These are phyloP conservation scores for Nannochloropsis granulata DNA, from an alignment of 108 stramenopile genomes.

Conservation along the genomic window DNA sequence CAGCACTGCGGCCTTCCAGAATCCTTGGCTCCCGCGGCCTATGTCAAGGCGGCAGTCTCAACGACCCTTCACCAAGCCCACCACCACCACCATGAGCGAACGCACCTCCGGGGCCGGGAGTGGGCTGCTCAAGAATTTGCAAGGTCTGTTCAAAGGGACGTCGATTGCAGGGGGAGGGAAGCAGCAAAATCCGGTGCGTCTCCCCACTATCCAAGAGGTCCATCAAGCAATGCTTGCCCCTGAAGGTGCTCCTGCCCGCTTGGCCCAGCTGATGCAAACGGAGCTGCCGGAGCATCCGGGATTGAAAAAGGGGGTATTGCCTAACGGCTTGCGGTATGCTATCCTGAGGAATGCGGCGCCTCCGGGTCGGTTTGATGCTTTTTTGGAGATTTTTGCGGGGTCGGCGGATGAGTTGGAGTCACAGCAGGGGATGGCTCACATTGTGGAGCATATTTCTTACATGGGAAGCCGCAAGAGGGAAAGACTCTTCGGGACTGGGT, in stretches of 20 bases:
- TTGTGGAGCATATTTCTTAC: slow-evolving; percentile 95
- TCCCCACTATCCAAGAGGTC: neutral
- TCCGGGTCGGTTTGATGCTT: slow-evolving; percentile 81
- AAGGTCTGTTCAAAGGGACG: neutral
- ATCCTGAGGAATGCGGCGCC: slow-evolving; percentile 85
- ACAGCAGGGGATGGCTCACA: slow-evolving; percentile 92
- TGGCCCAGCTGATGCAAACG: neutral
- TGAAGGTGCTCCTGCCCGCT: neutral
- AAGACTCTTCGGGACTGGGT: slow-evolving; percentile 83
- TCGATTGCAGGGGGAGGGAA: neutral
- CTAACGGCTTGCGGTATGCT: slow-evolving; percentile 76
- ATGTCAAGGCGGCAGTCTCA: neutral
- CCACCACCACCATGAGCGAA: neutral
- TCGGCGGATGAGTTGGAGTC: slow-evolving; percentile 67
- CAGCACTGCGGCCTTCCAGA: neutral
- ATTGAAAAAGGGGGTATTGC: slow-evolving; percentile 33
- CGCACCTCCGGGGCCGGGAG: neutral
- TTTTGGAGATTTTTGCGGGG: slow-evolving; percentile 54
- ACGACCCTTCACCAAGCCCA: neutral
- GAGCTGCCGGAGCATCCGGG: neutral
- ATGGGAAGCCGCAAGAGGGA: slow-evolving; percentile 91
- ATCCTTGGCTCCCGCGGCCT: neutral
- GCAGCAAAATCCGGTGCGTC: neutral
- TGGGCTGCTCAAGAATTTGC: neutral
- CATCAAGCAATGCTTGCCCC: neutral